Conservation (phyloP, 805 yeast genomes). For the Metschnikowia orientalis region DNA sequence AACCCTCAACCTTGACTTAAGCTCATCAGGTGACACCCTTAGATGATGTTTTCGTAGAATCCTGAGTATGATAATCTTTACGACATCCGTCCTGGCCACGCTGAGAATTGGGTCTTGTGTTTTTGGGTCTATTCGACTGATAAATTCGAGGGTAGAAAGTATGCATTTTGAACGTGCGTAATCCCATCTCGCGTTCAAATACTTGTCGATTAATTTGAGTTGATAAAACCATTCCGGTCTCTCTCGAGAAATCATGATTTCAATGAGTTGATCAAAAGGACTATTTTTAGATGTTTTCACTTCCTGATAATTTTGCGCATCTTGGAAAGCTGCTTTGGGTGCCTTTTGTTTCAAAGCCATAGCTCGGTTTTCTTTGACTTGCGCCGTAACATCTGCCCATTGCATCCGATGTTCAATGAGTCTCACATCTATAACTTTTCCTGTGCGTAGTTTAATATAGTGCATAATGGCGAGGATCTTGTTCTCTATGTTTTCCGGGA, state of each 20-base stretch:
- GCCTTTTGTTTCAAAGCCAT: no score
- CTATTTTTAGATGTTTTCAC: no score
- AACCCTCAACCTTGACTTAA: conserved; percentile 15
- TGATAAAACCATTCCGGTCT: conserved; percentile 14
- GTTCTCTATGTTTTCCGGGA: background rate
- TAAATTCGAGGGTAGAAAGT: conserved; percentile 18
- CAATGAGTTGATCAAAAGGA: conserved; percentile 1
- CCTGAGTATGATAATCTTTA: conserved; percentile 9
- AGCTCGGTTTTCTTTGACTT: no score
- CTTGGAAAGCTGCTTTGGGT: no score
- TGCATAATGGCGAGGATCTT: background rate
- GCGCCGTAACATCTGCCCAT: no score
- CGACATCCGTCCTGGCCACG: conserved; percentile 10
- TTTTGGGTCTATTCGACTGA: conserved; percentile 6
- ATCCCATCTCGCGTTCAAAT: conserved; percentile 17
- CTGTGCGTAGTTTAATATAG: background rate
- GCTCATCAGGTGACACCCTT: conserved; percentile 5
- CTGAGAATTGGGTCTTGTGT: conserved; percentile 7
- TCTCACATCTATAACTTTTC: background rate
- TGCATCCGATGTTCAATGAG: background rate
- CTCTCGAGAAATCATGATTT: background rate
- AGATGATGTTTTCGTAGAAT: conserved; percentile 10
- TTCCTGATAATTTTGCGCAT: no score
- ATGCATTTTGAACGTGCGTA: conserved; percentile 17
- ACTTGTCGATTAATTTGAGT: conserved; percentile 7